A percentile compares a stretch with the other conserved stretches of the same genome.
phyloP scores from a whole-genome alignment of 2,329 filamentous ascomycete species.

The Thelonectria olida region DNA sequence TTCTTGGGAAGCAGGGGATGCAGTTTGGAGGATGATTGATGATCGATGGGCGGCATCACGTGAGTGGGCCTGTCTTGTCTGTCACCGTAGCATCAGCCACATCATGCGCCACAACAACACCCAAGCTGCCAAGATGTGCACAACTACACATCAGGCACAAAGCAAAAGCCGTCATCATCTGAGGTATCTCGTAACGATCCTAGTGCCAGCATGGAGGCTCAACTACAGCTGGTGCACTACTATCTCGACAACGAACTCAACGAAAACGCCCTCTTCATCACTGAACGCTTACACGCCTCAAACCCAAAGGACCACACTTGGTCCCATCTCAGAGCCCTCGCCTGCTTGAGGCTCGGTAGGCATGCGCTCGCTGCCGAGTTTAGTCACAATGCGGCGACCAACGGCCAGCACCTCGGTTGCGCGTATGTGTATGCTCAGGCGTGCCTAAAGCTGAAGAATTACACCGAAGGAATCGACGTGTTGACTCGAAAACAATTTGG shows the following conservation, averaged over 20 bases:
- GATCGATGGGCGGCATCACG: neutral
- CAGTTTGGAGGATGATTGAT: neutral
- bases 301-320: conserved; percentile 25
- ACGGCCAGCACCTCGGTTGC: conserved; percentile 27
- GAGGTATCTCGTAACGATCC: neutral
- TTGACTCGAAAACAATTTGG: conserved; percentile 14
- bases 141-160: neutral
- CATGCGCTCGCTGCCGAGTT: conserved; percentile 14
- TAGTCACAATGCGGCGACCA: conserved; percentile 9
- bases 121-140: neutral
- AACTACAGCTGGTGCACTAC: conserved; percentile 18
- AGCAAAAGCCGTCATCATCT: neutral
- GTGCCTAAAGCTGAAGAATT: conserved; percentile 24
- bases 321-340: conserved; percentile 29
- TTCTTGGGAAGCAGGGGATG: neutral
- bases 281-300: conserved; percentile 19
- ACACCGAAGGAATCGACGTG: conserved; percentile 25
- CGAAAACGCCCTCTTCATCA: conserved; percentile 21
- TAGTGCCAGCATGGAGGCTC: conserved; percentile 5
- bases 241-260: conserved; percentile 24
- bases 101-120: conserved; percentile 8
- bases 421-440: conserved; percentile 28
- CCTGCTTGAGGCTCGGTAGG: conserved; percentile 26
- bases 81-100: conserved; percentile 7
- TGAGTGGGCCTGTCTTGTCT: neutral